Evolutionary conservation across 495 filamentous ascomycete genomes (phyloP), one percentile per base, ranked within the genome.

Genomic region (Aeminium ludgeri): DNA sequence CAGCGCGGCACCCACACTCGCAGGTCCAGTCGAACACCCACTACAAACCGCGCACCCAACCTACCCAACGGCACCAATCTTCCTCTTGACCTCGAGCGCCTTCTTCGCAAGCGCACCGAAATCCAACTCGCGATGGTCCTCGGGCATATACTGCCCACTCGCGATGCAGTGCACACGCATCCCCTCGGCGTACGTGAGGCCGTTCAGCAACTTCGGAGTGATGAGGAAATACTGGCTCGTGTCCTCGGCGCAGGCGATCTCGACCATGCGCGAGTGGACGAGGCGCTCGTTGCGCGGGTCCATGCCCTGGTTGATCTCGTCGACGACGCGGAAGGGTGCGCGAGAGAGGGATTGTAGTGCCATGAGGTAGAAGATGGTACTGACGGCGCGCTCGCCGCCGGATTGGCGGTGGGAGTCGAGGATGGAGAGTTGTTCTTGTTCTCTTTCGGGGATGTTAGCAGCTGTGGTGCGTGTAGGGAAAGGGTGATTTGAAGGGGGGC

Each of bases 301-400:
- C 89, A 97, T 97, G 45, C 89, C 89, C 64, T 97, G 89, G 53
- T 97, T 97, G 64, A 97, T 97, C 61, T 97, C 89, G 62, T 97
- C 89, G 40, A 99, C 89, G 30, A 96, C 89, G 40, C 89, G 86
- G 76, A 99, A 99, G n/a, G 89, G 89, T 1, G 84, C 81, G 48
- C 83, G 82, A 2, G 89, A 86, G 49, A 96, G 76, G 13, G 82
- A 80, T 58, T 99, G 89, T 7, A 99, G 71, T 1, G 91, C 82
- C 87, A 99, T 96, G 46, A 99, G 82, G 60, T 95, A 99, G 70
- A 95, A 99, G 55, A 99, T 93, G 1, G 89, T 99, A 23, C 81
- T 86, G 25, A 99, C 89, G 19, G 89, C 85, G 30, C 91, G 78
- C 63, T 99, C 89, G 40, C 89, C 89, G 46, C 89, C 89, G 15